Percentiles rank a stretch among this genome's conserved stretches.
Evolutionary conservation across 1,284 basidiomycete genomes (phyloP).

Genomic region (Microbotryum violaceum): DNA sequence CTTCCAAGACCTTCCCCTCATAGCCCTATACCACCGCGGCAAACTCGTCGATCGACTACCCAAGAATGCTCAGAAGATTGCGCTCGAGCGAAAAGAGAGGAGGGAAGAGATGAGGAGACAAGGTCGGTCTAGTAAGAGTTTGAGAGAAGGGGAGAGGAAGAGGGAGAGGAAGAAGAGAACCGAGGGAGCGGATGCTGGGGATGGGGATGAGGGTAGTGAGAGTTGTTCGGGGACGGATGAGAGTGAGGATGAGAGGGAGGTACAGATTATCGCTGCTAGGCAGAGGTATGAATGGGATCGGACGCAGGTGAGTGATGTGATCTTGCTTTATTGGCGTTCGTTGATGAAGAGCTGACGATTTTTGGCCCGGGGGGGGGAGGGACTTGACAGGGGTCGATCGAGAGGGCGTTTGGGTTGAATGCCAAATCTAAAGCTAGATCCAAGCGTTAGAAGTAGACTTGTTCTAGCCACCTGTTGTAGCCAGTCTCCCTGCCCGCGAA

Average conservation of each 20-base stretch:
- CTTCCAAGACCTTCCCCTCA: conserved; percentile 14
- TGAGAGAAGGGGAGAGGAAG: background rate
- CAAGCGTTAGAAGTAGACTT: no score
- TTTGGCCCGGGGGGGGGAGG: no score
- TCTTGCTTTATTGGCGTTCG: no score
- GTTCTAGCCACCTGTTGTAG: no score
- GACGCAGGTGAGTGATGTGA: background rate
- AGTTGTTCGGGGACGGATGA: conserved; percentile 1
- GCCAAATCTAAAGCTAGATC: background rate
- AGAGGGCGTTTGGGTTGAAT: conserved; percentile 3
- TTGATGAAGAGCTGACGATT: no score
- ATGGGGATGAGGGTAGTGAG: conserved; percentile 5
- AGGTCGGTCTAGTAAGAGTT: background rate
- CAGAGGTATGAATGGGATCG: conserved; percentile 20
- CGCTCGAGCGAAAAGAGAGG: background rate
- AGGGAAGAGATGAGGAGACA: background rate
- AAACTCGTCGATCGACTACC: conserved; percentile 12
- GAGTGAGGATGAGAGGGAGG: conserved; percentile 22
- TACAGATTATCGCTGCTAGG: conserved; percentile 6
- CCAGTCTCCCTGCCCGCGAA: no score
- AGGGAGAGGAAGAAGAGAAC: conserved; percentile 2
- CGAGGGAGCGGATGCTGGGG: background rate
- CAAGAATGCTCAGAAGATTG: conserved; percentile 2
- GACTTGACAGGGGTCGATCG: background rate
- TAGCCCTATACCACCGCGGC: conserved; percentile 17